Evolutionary conservation across 176 grass and related monocot genomes (phyloP).

Genomic region (Carex cristatella): DNA sequence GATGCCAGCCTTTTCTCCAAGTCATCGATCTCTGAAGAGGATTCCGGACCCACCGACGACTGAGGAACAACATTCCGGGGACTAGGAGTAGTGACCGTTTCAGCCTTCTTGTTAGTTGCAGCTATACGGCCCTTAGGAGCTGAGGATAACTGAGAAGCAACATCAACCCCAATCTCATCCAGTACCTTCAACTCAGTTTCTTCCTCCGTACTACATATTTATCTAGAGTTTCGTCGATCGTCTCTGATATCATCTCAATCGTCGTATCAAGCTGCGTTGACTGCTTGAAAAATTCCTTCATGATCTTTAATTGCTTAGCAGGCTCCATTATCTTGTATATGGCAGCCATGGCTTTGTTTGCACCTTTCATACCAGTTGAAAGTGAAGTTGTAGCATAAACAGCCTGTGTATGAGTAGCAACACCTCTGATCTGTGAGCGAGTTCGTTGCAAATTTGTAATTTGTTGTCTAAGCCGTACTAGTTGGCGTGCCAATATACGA

Average conservation of each 20-base stretch:
- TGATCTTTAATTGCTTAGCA: slow-evolving; percentile 73
- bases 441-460: slow-evolving; percentile 94
- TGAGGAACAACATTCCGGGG: slow-evolving; percentile 28
- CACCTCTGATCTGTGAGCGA: slow-evolving; percentile 85
- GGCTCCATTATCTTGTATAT: slow-evolving; percentile 99
- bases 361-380: slow-evolving; percentile 98
- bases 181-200: slow-evolving; percentile 96
- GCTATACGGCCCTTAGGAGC: slow-evolving; percentile 76
- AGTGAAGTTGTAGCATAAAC: slow-evolving; percentile 94
- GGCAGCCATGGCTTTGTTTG: slow-evolving; percentile 95
- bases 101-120: slow-evolving; percentile 46
- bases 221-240: slow-evolving; percentile 87
- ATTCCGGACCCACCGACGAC: slow-evolving; percentile 27
- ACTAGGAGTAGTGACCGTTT: slow-evolving; percentile 33
- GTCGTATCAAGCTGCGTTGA: slow-evolving; percentile 95
- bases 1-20: slow-evolving; percentile 85
- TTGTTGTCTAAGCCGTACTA: slow-evolving; percentile 91
- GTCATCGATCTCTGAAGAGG: slow-evolving; percentile 64
- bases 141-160: slow-evolving; percentile 93
- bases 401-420: slow-evolving; percentile 96
- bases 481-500: slow-evolving; percentile 88
- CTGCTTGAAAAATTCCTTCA: slow-evolving; percentile 95
- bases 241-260: slow-evolving; percentile 98
- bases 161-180: slow-evolving; percentile 90
- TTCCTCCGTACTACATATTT: slow-evolving; percentile 96